Conservation (phyloP, 495 filamentous ascomycete species). For the Xeromyces bisporus region DNA sequence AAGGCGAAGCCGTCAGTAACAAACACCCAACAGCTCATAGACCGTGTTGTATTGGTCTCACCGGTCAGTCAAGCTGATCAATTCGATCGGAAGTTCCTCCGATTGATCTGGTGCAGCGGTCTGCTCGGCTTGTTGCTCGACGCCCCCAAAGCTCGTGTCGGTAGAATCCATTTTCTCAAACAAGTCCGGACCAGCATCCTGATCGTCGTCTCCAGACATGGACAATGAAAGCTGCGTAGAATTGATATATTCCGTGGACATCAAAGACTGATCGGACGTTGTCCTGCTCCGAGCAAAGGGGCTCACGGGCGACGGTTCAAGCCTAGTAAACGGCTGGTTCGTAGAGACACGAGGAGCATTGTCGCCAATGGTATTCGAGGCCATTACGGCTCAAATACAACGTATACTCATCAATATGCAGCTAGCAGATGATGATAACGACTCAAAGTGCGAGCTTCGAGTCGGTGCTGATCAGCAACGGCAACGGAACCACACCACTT, state of each 20-base stretch:
- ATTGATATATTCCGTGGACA: slow-evolving; percentile 24
- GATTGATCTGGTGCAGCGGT: slow-evolving; percentile 36
- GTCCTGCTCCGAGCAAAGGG: slow-evolving; percentile 36
- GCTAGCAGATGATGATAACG: no score
- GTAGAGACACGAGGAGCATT: slow-evolving; percentile 20
- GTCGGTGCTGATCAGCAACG: no score
- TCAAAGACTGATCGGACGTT: slow-evolving; percentile 42
- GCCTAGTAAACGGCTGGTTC: slow-evolving; percentile 38
- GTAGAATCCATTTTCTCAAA: slow-evolving; percentile 33
- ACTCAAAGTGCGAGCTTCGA: no score
- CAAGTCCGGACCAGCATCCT: slow-evolving; percentile 22
- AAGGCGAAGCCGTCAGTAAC: slow-evolving; percentile 1
- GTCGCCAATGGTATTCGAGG: slow-evolving; percentile 12
- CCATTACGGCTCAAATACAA: slow-evolving; percentile 9
- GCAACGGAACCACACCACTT: no score
- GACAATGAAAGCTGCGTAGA: slow-evolving; percentile 13
- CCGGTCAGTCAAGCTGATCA: slow-evolving; percentile 78
- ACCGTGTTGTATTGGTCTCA: slow-evolving; percentile 16
- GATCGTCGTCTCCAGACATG: slow-evolving; percentile 12
- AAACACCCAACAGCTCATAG: no score
- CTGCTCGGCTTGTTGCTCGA: slow-evolving; percentile 27
- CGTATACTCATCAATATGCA: no score
- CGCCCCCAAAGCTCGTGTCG: slow-evolving; percentile 34
- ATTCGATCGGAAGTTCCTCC: slow-evolving; percentile 83
- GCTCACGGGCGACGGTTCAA: slow-evolving; percentile 27